A percentile compares a stretch with the other conserved stretches of the same genome.
phyloP scores from a whole-genome alignment of 331 rosid genomes.

The Malus hybrid region DNA sequence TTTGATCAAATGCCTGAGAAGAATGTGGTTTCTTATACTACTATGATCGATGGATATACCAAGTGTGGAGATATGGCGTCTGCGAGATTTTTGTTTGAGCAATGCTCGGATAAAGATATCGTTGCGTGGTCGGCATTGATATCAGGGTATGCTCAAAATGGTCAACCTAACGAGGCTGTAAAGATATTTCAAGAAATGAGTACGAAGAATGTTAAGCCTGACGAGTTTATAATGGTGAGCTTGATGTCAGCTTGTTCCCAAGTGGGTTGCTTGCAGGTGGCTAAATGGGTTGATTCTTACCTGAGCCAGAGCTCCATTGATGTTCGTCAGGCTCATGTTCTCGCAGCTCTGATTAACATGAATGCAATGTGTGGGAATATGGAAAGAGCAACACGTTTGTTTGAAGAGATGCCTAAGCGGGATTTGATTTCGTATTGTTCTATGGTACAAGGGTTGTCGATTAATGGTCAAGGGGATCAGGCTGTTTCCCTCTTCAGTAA shows the following conservation, averaged over 20 bases:
- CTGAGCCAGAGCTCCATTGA: slow-evolving; percentile 32
- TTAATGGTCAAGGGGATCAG: slow-evolving; percentile 58
- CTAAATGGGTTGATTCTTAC: slow-evolving; percentile 65
- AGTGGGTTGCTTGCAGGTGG: slow-evolving; percentile 47
- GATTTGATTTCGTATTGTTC: slow-evolving; percentile 67
- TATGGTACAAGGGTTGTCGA: slow-evolving; percentile 67
- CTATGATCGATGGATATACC: slow-evolving; percentile 81
- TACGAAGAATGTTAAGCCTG: slow-evolving; percentile 47
- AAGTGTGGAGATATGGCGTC: slow-evolving; percentile 63
- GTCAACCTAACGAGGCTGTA: slow-evolving; percentile 52
- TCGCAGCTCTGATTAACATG: slow-evolving; percentile 73
- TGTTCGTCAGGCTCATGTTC: slow-evolving; percentile 43
- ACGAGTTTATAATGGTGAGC: slow-evolving; percentile 58
- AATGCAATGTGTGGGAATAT: slow-evolving; percentile 85
- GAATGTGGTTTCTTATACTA: slow-evolving; percentile 61
- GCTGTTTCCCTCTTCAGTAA: slow-evolving; percentile 49
- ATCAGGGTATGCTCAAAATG: slow-evolving; percentile 71
- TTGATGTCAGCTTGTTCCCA: slow-evolving; percentile 82
- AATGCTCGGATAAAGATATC: slow-evolving; percentile 38
- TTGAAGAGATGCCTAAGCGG: slow-evolving; percentile 38
- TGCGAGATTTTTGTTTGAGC: slow-evolving; percentile 58
- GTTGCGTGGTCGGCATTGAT: slow-evolving; percentile 76
- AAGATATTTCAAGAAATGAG: slow-evolving; percentile 53
- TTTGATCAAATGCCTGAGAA: slow-evolving; percentile 69
- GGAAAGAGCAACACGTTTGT: slow-evolving; percentile 52